These are phyloP conservation scores for Yamadazyma paraphyllophila DNA, from an alignment of 805 yeast genomes.

Conservation along the genomic window DNA sequence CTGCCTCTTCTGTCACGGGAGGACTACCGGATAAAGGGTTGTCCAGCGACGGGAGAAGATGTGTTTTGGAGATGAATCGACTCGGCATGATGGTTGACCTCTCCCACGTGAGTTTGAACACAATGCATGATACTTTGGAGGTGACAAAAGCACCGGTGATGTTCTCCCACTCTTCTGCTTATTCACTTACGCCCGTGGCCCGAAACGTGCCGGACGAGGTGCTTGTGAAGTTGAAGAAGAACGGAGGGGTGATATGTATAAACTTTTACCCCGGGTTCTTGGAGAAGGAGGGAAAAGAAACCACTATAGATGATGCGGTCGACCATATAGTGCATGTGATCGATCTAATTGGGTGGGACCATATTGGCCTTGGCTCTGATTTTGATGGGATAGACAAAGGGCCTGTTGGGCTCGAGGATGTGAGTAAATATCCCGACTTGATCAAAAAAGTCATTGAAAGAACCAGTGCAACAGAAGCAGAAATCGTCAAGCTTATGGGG, in stretches of 20 bases:
- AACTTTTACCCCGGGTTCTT: constrained; percentile 46
- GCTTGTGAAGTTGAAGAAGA: constrained; percentile 33
- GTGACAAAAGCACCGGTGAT: constrained; percentile 46
- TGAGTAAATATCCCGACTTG: constrained; percentile 52
- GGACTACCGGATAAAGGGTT: constrained; percentile 47
- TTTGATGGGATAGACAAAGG: constrained; percentile 52
- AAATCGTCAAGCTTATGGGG: constrained; percentile 45
- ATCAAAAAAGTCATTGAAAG: constrained; percentile 27
- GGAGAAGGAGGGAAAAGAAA: constrained; percentile 18
- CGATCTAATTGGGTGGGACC: constrained; percentile 48
- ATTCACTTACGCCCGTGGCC: constrained; percentile 36
- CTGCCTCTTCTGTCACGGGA: constrained; percentile 47
- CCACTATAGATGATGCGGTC: constrained; percentile 47
- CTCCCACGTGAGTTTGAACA: constrained; percentile 47
- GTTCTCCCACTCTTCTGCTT: constrained; percentile 50
- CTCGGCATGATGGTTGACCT: constrained; percentile 54
- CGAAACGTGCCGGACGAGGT: constrained; percentile 52
- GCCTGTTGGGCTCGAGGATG: constrained; percentile 53
- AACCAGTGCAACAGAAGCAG: constrained; percentile 42
- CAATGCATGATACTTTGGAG: constrained; percentile 45
- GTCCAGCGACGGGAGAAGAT: constrained; percentile 37
- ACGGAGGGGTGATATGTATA: constrained; percentile 48
- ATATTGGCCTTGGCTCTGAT: constrained; percentile 52
- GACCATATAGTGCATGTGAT: constrained; percentile 45
- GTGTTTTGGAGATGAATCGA: constrained; percentile 50